These are phyloP conservation scores for Orbilia oligospora DNA, from an alignment of 2,329 filamentous ascomycete species.

Conservation along the genomic window DNA sequence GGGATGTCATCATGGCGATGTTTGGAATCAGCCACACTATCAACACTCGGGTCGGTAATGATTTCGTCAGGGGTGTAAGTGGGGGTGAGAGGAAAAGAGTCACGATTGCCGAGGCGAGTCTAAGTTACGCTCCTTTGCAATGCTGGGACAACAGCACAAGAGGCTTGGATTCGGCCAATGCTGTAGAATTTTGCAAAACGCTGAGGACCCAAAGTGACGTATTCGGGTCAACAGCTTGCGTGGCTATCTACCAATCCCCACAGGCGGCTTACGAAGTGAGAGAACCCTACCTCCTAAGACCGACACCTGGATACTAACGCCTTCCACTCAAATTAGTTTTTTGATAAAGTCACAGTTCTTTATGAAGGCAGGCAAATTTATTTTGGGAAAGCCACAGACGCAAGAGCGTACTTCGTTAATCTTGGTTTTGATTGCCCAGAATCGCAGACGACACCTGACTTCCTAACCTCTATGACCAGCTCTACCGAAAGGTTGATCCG, in stretches of 20 bases:
- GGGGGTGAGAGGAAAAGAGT: constrained; percentile 81
- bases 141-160: constrained; percentile 81
- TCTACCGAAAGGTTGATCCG: constrained; percentile 73
- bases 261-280: constrained; percentile 66
- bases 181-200: constrained; percentile 81
- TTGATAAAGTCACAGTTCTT: constrained; percentile 79
- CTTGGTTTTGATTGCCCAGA: constrained; percentile 81
- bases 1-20: constrained; percentile 81
- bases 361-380: constrained; percentile 80
- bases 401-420: constrained; percentile 78
- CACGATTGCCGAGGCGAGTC: constrained; percentile 74
- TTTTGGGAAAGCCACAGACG: constrained; percentile 76
- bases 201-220: constrained; percentile 78
- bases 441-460: constrained; percentile 72
- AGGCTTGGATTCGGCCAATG: constrained; percentile 81
- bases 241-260: constrained; percentile 81
- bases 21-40: constrained; percentile 81
- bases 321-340: constrained; percentile 69
- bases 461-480: constrained; percentile 81
- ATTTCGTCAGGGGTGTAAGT: constrained; percentile 80
- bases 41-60: constrained; percentile 81
- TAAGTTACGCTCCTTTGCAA: constrained; percentile 75
- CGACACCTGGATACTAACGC: neutral
- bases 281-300: neutral
- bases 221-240: constrained; percentile 76